Evolutionary conservation across 2,329 filamentous ascomycete genomes (phyloP), one percentile per base, ranked within the genome.

Genomic region (Amauroascus verrucosus): DNA sequence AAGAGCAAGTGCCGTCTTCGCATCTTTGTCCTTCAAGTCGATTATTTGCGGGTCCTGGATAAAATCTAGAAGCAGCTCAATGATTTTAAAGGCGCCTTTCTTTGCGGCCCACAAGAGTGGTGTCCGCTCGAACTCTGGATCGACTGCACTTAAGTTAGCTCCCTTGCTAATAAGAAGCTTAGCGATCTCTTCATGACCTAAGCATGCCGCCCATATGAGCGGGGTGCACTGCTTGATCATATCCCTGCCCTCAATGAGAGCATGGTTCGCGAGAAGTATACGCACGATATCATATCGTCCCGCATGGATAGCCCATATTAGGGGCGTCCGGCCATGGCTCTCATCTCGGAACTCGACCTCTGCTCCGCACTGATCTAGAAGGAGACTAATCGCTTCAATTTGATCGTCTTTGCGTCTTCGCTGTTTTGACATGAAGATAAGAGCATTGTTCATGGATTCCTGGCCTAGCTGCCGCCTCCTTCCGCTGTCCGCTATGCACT

Each of bases 61-160:
- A 6, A 46, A 24, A 24, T 46, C 44, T 26, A 46, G 32, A 16
- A 46, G 44, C 28, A 46, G 8, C 22, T 46, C 13, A 6, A 13
- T 20, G 5, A 24, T 20, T 13, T 46, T 46, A n/a, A 46, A 46
- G 16, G 44, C 44, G 14, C 44, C 44, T 46, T 33, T 46, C 28
- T 46, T 46, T 46, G 44, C 24, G 11, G 44, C 44, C 44, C 44
- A 46, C 26, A 46, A 14, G 8, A 46, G 44, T 11, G 44, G 44
- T 18, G 44, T 46, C n/a, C 44, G 44, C 11, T 32, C 5, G 28
- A 46, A 46, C 16, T 30, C 44, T 2, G 44, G 24, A 16, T 46
- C 44, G 9, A n/a, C n/a, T 16, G 44, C 44, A 2, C 9, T 16
- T 32, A 32, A 9, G 16, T 26, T 30, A 11, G 44, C 44, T 46